A percentile compares a stretch with the other conserved stretches of the same genome.
These are phyloP conservation scores for Trifolium dubium DNA, from an alignment of 306 rosid species.

Conservation along the genomic window DNA sequence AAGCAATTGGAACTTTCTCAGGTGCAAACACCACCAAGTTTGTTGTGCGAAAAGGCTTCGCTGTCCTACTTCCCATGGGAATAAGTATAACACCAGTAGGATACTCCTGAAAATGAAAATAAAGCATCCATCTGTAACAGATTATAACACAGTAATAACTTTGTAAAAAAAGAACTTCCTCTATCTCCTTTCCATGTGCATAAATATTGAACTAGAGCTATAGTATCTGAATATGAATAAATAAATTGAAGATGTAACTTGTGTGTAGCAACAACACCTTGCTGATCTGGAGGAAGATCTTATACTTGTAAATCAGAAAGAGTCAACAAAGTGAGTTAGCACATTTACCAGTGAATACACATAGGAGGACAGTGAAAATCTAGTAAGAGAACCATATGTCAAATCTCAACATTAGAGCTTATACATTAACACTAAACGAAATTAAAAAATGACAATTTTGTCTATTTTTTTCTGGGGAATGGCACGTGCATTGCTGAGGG, in stretches of 20 bases:
- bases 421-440: not conserved
- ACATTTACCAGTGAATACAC: constrained; percentile 23
- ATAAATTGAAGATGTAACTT: constrained; percentile 8
- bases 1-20: constrained; percentile 46
- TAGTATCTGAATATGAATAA: not conserved
- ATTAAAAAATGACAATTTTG: not conserved
- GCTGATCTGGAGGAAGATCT: constrained; percentile 23
- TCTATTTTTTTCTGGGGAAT: not conserved
- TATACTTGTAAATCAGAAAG: constrained; percentile 29
- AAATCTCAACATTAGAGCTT: constrained; percentile 23
- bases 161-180: constrained; percentile 15
- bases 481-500: not conserved
- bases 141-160: constrained; percentile 29
- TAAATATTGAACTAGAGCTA: constrained; percentile 27
- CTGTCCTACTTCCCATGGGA: constrained; percentile 82
- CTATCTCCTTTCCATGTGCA: constrained; percentile 27
- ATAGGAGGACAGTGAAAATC: constrained; percentile 8
- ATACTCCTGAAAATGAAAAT: constrained; percentile 66
- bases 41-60: constrained; percentile 72
- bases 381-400: constrained; percentile 17
- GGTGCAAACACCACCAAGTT: constrained; percentile 84
- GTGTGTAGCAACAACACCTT: constrained; percentile 16
- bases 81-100: constrained; percentile 76
- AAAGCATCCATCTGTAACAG: constrained; percentile 27
- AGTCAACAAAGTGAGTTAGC: constrained; percentile 25